phyloP scores from a whole-genome alignment of 805 yeast species.

The Sporopachydermia lactativora region DNA sequence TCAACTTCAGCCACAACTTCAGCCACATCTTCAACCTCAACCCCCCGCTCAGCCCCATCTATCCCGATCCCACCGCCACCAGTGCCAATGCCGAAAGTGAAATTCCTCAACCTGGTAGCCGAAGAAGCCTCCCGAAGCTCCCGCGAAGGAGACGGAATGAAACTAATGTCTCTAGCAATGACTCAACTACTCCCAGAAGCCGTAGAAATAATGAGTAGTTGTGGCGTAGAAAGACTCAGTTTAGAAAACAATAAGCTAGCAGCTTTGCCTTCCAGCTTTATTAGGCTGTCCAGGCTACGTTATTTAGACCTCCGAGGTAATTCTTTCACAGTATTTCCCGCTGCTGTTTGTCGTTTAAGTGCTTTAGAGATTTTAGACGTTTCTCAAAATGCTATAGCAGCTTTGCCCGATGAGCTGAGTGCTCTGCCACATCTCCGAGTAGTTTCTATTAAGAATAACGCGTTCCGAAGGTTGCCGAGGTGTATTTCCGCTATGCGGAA shows the following conservation, averaged over 20 bases:
- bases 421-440: constrained; percentile 33
- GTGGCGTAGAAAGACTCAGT: not conserved
- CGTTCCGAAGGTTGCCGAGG: constrained; percentile 39
- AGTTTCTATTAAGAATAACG: constrained; percentile 47
- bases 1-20: too few relatives aligned
- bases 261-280: constrained; percentile 3
- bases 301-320: constrained; percentile 59
- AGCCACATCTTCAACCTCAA: too few relatives aligned
- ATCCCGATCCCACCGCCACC: not conserved
- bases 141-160: not conserved
- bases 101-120: not conserved
- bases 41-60: not conserved
- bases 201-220: not conserved
- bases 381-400: constrained; percentile 37
- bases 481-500: constrained; percentile 34
- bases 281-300: constrained; percentile 29
- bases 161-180: not conserved
- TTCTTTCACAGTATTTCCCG: constrained; percentile 38
- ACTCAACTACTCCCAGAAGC: not conserved
- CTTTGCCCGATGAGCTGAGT: constrained; percentile 30
- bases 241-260: not conserved
- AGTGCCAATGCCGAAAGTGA: not conserved
- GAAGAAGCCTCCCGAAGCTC: not conserved
- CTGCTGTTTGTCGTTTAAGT: constrained; percentile 18
- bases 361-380: constrained; percentile 53